Evolutionary conservation across 2,329 filamentous ascomycete species (phyloP).

Genomic region (Penicillium sp.): DNA sequence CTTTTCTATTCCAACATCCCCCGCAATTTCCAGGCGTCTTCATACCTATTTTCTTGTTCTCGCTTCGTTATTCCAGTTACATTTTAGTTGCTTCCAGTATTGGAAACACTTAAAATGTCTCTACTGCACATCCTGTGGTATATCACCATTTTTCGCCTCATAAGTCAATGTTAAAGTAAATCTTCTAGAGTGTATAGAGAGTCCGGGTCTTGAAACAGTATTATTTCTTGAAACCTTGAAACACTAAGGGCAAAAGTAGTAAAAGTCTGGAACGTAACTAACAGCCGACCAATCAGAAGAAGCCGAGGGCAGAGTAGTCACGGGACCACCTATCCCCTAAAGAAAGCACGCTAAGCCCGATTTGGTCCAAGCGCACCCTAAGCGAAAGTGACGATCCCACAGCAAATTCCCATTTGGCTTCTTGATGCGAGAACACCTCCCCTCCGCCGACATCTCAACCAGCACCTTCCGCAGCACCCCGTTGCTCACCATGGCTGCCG

Average conservation of each 20-base stretch:
- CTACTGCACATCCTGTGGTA: constrained; percentile 3
- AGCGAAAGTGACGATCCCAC: constrained; percentile 36
- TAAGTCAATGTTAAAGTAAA: constrained; percentile 1
- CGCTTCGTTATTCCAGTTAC: neutral
- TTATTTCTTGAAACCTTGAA: neutral
- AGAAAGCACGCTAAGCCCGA: constrained; percentile 21
- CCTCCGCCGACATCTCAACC: constrained; percentile 36
- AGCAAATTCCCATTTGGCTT: constrained; percentile 30
- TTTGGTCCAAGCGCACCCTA: constrained; percentile 27
- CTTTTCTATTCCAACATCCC: constrained; percentile 11
- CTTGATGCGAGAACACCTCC: constrained; percentile 34
- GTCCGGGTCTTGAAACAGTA: neutral
- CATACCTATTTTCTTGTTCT: neutral
- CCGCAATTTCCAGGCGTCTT: constrained; percentile 14
- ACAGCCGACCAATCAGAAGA: constrained; percentile 17
- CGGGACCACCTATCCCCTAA: constrained; percentile 30
- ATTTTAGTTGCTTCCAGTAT: neutral
- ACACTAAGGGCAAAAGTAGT: neutral
- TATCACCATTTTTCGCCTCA: constrained; percentile 10
- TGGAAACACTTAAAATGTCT: neutral
- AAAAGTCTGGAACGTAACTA: neutral
- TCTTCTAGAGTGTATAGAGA: constrained; percentile 2
- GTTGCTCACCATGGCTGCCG: constrained; percentile 64
- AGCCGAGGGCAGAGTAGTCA: constrained; percentile 27
- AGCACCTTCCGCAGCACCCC: constrained; percentile 37